Percentiles rank a stretch among this genome's conserved stretches.
Conservation (phyloP, 257 asterid species). For the Solanum corneliomulleri region DNA sequence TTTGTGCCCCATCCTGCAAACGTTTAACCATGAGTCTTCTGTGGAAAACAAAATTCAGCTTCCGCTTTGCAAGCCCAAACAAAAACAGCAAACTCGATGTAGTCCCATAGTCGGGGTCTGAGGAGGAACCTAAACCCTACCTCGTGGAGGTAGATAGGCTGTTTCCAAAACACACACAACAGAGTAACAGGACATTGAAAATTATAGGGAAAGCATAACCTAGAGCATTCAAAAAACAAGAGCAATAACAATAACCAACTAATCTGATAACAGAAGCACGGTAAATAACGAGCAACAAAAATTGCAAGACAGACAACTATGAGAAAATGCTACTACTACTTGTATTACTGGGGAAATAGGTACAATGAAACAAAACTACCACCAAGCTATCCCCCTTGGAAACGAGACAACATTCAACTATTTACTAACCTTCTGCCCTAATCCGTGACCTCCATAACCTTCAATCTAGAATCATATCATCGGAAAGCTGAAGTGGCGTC, state of each 20-base stretch:
- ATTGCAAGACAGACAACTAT: background rate
- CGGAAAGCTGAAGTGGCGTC: background rate
- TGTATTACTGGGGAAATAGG: background rate
- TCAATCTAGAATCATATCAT: background rate
- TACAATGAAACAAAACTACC: background rate
- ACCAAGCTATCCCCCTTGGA: background rate
- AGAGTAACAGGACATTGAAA: background rate
- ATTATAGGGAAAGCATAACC: background rate
- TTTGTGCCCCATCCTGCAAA: slow-evolving; percentile 77
- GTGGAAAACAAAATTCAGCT: slow-evolving; percentile 2
- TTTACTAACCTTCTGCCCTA: too few relatives aligned
- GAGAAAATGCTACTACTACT: background rate
- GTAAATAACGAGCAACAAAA: background rate
- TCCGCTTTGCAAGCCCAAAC: background rate
- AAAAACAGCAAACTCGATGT: background rate
- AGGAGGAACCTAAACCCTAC: background rate
- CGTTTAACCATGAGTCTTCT: background rate
- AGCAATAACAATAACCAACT: background rate
- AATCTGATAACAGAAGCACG: background rate
- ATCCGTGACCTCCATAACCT: background rate
- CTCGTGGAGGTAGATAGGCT: background rate
- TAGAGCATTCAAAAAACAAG: background rate
- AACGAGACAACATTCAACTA: background rate
- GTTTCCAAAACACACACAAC: background rate
- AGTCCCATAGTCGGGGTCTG: background rate